phyloP scores from a whole-genome alignment of 2,329 filamentous ascomycete species.

The Penicillium crustosum region DNA sequence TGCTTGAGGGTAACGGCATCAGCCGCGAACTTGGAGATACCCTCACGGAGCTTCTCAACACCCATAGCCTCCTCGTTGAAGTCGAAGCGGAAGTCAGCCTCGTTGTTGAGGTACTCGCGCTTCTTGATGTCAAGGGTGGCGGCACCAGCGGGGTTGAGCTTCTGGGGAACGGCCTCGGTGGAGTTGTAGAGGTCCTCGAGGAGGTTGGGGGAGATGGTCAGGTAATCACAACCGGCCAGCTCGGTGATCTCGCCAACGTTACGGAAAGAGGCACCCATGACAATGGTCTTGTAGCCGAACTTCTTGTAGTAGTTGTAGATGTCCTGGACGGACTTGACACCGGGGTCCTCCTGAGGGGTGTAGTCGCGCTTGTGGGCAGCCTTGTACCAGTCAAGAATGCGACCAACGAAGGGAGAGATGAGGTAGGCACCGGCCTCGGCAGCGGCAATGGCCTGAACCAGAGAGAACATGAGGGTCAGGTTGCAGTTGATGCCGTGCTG shows the following conservation, averaged over 20 bases:
- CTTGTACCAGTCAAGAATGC: conserved; percentile 99
- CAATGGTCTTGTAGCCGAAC: conserved; percentile 97
- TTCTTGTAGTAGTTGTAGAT: conserved; percentile 99
- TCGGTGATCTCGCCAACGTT: conserved; percentile 96
- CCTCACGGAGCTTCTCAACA: conserved; percentile 97
- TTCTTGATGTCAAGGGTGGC: conserved; percentile 72
- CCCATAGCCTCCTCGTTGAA: conserved; percentile 99
- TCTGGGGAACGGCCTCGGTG: conserved; percentile 77
- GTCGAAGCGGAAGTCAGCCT: conserved; percentile 92
- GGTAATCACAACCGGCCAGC: conserved; percentile 96
- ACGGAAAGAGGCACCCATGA: conserved; percentile 99
- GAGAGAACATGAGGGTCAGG: conserved; percentile 98
- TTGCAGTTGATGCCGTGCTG: conserved; percentile 98
- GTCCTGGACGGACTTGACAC: conserved; percentile 85
- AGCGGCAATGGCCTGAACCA: conserved; percentile 88
- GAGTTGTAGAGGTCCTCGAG: conserved; percentile 94
- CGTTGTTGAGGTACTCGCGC: conserved; percentile 87
- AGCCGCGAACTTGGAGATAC: conserved; percentile 98
- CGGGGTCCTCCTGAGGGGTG: conserved; percentile 84
- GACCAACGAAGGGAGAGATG: conserved; percentile 98
- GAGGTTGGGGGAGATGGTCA: conserved; percentile 96
- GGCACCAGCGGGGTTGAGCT: conserved; percentile 74
- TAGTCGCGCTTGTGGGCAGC: conserved; percentile 91
- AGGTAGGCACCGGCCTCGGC: conserved; percentile 95
- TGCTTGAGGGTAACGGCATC: conserved; percentile 92